Evolutionary conservation across 2,329 filamentous ascomycete species (phyloP), one percentile per base, ranked within the genome.

Genomic region (Pezicula rhizophila): DNA sequence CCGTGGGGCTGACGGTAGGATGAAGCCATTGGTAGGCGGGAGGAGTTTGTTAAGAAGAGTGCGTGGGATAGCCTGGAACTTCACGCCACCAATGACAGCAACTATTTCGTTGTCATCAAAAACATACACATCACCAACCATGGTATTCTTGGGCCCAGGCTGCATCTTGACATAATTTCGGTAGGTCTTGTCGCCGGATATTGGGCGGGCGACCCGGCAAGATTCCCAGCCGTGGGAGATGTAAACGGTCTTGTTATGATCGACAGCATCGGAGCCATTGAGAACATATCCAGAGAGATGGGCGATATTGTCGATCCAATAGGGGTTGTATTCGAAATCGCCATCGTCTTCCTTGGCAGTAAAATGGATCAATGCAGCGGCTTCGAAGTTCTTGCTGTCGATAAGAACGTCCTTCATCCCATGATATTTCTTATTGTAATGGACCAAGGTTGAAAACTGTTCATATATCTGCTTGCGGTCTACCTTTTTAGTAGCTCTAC

Each of bases 261-360:
- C 73, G 12, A 80, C 68, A 8, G 74, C 75, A 48, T 80, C 77
- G 7, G 75, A 76, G 8, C 72, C 77, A 54, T 83, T 82, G 64
- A 80, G 70, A 50, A 82, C 76, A 64, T 82, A 82, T 18, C 79
- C 79, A 0, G 78, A 78, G 47, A 82, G 73, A 53, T 82, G 78
- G 49, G 75, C 76, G 49, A 78, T 59, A 47, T 76, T 79, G 57
- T 83, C 79, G 46, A 82, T 77, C 70, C 76, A 81, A 62, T 77
- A 77, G 0, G 79, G 78, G 40, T 71, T 72, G 57, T 74, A 77
- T 47, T 82, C 67, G 63, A 74, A 82, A 20, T 60, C 69, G n/a
- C 76, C 76, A 48, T 77, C 74, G 46, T 71, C 65, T 1, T 67
- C 68, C 3, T 41, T 50, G 1, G 74, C 75, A 61, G 77, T 72